phyloP scores from a whole-genome alignment of 1,284 basidiomycete genomes.

The Thecaphora frezii region DNA sequence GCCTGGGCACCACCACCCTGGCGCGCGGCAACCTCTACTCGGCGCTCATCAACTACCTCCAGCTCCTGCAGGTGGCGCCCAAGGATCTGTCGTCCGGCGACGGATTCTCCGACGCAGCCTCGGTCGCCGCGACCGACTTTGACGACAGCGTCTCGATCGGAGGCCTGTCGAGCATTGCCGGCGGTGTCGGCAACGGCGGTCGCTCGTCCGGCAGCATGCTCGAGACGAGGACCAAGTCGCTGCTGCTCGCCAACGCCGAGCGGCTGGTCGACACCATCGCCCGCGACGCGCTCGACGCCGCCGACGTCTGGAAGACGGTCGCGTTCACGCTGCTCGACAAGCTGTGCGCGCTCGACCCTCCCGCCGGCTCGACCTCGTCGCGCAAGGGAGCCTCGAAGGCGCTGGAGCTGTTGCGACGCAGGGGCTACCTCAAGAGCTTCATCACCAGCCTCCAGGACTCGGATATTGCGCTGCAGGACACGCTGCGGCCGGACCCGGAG shows the following conservation, averaged over 20 bases:
- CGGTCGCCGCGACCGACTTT: slow-evolving; percentile 30
- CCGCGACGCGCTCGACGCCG: slow-evolving; percentile 87
- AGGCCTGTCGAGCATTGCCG: slow-evolving; percentile 26
- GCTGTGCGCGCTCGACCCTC: slow-evolving; percentile 62
- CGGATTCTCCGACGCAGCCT: slow-evolving; percentile 36
- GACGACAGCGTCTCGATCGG: slow-evolving; percentile 38
- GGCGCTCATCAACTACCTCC: slow-evolving; percentile 81
- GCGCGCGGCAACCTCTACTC: slow-evolving; percentile 98
- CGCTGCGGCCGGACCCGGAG: slow-evolving; percentile 87
- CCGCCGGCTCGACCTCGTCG: slow-evolving; percentile 26
- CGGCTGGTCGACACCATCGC: slow-evolving; percentile 76
- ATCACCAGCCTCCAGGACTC: slow-evolving; percentile 80
- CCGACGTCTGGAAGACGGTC: slow-evolving; percentile 93
- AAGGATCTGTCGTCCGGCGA: slow-evolving; percentile 20
- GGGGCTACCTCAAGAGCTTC: slow-evolving; percentile 81
- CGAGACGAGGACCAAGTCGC: slow-evolving; percentile 66
- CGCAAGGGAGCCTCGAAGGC: slow-evolving; percentile 58
- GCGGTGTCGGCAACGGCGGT: slow-evolving; percentile 20
- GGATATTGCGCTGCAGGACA: slow-evolving; percentile 75
- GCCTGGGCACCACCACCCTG: slow-evolving; percentile 77
- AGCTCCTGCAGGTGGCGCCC: slow-evolving; percentile 62
- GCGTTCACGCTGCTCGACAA: slow-evolving; percentile 83
- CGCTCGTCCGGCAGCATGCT: slow-evolving; percentile 60
- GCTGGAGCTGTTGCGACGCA: slow-evolving; percentile 71
- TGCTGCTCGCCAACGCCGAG: slow-evolving; percentile 67